Evolutionary conservation across 2,329 filamentous ascomycete species (phyloP), one percentile per base, ranked within the genome.

Genomic region (Chrysosporium keratinophilum): DNA sequence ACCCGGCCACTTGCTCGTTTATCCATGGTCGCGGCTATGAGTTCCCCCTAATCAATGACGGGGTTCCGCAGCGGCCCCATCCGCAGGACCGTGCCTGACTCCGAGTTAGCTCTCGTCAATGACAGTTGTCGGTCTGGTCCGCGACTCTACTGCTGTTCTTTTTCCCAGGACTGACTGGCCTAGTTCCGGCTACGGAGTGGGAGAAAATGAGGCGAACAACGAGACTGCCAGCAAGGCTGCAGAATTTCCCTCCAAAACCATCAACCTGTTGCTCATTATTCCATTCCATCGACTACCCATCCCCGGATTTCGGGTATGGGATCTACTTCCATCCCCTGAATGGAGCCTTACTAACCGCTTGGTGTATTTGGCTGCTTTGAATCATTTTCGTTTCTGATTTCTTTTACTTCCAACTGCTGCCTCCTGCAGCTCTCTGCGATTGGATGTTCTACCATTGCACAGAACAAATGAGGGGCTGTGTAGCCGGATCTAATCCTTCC

Each of bases 401-500:
- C 50, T 52, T 52, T 52, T 44, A 40, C 44, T 52, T 52, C 50
- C 41, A 52, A 43, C 42, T 40, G 33, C 42, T 19, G 45, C 50
- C 34, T 19, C 39, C 31, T 35, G 23, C 31, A 20, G 9, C 35
- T 6, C 17, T 31, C n/a, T 37, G 33, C 50, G 42, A 52, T 52
- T 52, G 50, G 50, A 41, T 46, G 33, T 45, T 40, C 39, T 23
- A 52, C 43, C 45, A 42, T 54, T 23, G 20, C 51, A 49, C 51
- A 54, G 28, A 54, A 19, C 28, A 15, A 52, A 41, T 15, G 51
- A 48, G 51, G 51, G 51, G 51, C 51, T 54, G 51, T 54, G 51
- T 49, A 48, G 44, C 50, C 51, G 28, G 37, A 54, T 44, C 44
- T 42, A 17, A 28, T 40, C 12, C 23, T 37, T 48, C 51, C 51